Evolutionary conservation across 306 rosid species (phyloP).

Genomic region (Acacia crassicarpa): DNA sequence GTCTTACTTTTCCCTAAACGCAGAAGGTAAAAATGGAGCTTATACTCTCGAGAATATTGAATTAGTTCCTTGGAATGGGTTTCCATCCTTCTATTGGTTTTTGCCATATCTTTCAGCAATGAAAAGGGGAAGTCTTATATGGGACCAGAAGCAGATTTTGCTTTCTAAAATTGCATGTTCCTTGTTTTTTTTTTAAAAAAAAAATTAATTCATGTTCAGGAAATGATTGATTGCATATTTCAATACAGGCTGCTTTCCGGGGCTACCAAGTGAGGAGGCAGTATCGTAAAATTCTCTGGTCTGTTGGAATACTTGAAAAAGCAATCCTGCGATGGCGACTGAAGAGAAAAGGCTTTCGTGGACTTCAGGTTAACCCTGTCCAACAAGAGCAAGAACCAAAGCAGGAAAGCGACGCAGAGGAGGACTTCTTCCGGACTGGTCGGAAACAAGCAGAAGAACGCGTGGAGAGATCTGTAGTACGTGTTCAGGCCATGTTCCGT

Average conservation of each 20-base stretch:
- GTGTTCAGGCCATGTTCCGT: constrained; percentile 91
- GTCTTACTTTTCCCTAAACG: neutral
- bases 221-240: constrained; percentile 31
- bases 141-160: neutral
- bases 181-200: neutral
- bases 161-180: neutral
- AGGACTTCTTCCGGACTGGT: constrained; percentile 68
- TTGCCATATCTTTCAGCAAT: neutral
- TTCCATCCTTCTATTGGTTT: neutral
- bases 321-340: constrained; percentile 88
- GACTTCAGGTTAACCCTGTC: constrained; percentile 67
- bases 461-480: constrained; percentile 69
- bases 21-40: neutral
- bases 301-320: constrained; percentile 94
- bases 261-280: constrained; percentile 81
- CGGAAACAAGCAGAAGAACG: constrained; percentile 90
- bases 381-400: constrained; percentile 33
- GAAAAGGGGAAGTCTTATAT: neutral
- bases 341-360: constrained; percentile 91
- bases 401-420: constrained; percentile 67
- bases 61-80: neutral
- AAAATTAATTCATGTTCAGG: constrained; percentile 16
- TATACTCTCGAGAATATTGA: neutral
- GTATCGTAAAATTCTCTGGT: constrained; percentile 84
- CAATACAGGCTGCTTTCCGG: constrained; percentile 84